Percentiles rank a stretch among this genome's conserved stretches.
Evolutionary conservation across 73 alveolate species (phyloP).

Genomic region (Effrenium voratum): DNA sequence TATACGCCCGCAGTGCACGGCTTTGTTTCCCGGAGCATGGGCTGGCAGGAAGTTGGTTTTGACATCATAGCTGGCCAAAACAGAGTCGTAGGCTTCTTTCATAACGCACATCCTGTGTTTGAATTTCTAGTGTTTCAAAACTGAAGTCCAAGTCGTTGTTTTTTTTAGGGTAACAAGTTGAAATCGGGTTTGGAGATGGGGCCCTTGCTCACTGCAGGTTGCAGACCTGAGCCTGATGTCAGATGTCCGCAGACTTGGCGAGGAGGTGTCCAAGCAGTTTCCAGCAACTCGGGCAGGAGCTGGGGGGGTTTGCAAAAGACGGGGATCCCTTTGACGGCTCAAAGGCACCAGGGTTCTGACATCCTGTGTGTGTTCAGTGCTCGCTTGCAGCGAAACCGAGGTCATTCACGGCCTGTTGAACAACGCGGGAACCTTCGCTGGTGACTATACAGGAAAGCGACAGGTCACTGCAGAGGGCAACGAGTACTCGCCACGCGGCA

Average conservation of each 20-base stretch:
- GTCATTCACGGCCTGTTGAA: slow-evolving; percentile 79
- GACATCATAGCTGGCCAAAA: background rate
- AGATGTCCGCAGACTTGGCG: slow-evolving; percentile 67
- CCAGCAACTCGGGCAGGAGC: slow-evolving; percentile 22
- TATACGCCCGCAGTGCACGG: slow-evolving; percentile 44
- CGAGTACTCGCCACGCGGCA: slow-evolving; percentile 46
- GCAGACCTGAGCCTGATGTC: slow-evolving; percentile 69
- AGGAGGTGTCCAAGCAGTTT: slow-evolving; percentile 67
- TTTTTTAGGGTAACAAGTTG: background rate
- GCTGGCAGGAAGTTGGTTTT: background rate
- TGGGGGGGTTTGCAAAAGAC: background rate
- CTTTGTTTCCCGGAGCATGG: background rate
- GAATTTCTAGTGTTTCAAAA: background rate
- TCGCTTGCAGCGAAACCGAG: background rate
- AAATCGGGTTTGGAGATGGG: background rate
- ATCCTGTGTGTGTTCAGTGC: background rate
- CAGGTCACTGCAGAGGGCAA: slow-evolving; percentile 73
- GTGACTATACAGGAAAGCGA: slow-evolving; percentile 70
- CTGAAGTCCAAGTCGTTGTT: background rate
- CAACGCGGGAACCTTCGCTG: slow-evolving; percentile 86
- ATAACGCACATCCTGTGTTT: background rate
- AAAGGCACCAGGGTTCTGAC: background rate
- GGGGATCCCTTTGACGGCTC: background rate
- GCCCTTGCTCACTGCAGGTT: background rate
- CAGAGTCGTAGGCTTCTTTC: background rate